These are phyloP conservation scores for Mortierella sp. DNA, from an alignment of 371 early-diverging fungal species.

Conservation along the genomic window DNA sequence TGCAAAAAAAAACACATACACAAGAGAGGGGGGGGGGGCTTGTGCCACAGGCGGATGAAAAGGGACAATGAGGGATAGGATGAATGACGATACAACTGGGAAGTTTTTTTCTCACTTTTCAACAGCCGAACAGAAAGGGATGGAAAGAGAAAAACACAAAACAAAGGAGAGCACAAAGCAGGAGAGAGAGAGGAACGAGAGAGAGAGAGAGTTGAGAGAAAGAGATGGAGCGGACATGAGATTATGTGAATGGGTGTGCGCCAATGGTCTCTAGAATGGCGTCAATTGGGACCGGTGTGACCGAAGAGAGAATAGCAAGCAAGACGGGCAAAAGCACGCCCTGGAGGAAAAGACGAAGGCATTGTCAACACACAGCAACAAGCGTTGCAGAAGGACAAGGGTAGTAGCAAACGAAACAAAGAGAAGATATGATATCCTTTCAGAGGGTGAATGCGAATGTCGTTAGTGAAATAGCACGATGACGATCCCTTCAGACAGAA, in stretches of 20 bases:
- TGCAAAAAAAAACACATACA: background rate
- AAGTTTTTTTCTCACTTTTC: background rate
- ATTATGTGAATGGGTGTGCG: background rate
- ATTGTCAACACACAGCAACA: background rate
- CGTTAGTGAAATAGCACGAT: background rate
- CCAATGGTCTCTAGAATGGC: background rate
- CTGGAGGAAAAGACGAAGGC: background rate
- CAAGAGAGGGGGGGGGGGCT: background rate
- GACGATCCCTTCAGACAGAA: background rate
- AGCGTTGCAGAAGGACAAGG: background rate
- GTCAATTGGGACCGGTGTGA: background rate
- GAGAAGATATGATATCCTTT: background rate
- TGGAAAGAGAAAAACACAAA: background rate
- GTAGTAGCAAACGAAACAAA: background rate
- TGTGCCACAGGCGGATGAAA: background rate
- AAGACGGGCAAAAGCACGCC: background rate
- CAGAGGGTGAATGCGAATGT: background rate
- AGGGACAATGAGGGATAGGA: background rate
- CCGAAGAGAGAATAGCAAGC: background rate
- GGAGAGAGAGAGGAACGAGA: background rate
- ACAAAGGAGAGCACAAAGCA: background rate
- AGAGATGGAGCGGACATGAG: conserved; percentile 3
- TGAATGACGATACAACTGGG: conserved; percentile 6
- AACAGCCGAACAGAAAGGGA: background rate
- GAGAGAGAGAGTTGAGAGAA: background rate